Base-by-base conservation (phyloP, 1,284 basidiomycete species). In the Boletus semigastroideus region DNA sequence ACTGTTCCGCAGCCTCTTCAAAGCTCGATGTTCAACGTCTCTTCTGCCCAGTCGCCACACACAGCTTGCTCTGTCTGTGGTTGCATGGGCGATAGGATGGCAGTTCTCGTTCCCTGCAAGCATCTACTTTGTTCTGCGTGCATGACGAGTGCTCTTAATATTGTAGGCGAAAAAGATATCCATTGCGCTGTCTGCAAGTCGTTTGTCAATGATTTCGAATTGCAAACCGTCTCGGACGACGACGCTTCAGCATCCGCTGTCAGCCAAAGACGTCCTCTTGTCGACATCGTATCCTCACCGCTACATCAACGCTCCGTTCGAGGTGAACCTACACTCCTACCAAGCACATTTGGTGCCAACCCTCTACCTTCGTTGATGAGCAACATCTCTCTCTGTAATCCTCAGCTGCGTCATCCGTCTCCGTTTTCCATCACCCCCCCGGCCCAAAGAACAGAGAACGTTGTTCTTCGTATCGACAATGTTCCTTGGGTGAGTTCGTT, bases 161-260 rank as follows among this genome's bases (percentile, higher is more conserved):
- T 91, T 50, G 88, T 90, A 20, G 88, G 88, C 9, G 89, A 91
- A 67, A 91, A 90, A 66, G 85, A 87, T 56, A 89, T 91, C 82
- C 80, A 84, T 53, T 91, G 88, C 55, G 84, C 86, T 13, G 84
- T 88, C 41, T 91, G 88, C 69, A 83, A 83, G 57, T 70, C 69
- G 34, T 78, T 80, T 41, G 87, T 91, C 25, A 74, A 75, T 31
- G 82, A 87, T 64, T 91, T 91, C 66, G 79, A 81, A 50, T 69
- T 90, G 31, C 63, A 66, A 53, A 40, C 45, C 19, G 36, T 49
- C n/a, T 56, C 51, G 55, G 59, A 55, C 19, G 55, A 64, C n/a
- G 63, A 59, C 10, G 36, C 55, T 17, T 60, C 59, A 7, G 48
- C 40, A 17, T 53, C 65, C 27, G 55, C 55, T 12, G 30, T 49